These are phyloP conservation scores for Rutstroemia sp. DNA, from an alignment of 2,329 filamentous ascomycete genomes.

Conservation along the genomic window DNA sequence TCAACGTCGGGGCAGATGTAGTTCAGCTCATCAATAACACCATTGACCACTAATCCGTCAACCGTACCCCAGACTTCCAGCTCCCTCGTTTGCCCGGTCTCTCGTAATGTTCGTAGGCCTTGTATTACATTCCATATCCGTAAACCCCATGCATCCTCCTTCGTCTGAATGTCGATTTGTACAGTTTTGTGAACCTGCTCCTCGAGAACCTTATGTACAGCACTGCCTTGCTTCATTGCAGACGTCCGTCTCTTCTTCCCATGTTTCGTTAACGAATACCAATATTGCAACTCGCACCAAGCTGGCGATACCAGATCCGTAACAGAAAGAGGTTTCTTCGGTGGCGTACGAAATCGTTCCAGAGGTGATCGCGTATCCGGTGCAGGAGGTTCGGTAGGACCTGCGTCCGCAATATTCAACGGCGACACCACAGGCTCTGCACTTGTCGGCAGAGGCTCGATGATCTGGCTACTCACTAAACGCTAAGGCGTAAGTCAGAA, in stretches of 20 bases:
- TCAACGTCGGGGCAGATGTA: conserved; percentile 67
- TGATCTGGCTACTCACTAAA: conserved; percentile 45
- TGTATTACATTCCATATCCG: conserved; percentile 88
- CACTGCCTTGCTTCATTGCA: conserved; percentile 78
- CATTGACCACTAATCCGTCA: conserved; percentile 76
- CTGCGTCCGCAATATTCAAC: background rate
- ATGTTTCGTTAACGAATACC: conserved; percentile 71
- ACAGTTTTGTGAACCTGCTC: conserved; percentile 77
- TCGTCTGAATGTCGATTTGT: conserved; percentile 60
- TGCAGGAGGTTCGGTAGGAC: background rate
- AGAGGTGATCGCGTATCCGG: conserved; percentile 54
- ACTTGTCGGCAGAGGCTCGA: background rate
- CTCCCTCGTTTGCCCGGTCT: conserved; percentile 66
- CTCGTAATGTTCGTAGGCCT: conserved; percentile 65
- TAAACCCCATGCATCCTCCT: conserved; percentile 77
- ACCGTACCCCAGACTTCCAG: conserved; percentile 80
- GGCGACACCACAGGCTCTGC: background rate
- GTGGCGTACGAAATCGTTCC: conserved; percentile 69
- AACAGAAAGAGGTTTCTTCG: conserved; percentile 74
- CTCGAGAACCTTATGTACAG: conserved; percentile 76
- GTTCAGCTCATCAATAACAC: conserved; percentile 81
- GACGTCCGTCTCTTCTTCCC: conserved; percentile 68
- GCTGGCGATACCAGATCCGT: conserved; percentile 82
- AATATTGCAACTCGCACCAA: conserved; percentile 95
- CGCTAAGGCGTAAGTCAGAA: conserved; percentile 58